A percentile compares a stretch with the other conserved stretches of the same genome.
Conservation (phyloP, 805 yeast species). For the Cyberlindnera subsufficiens region DNA sequence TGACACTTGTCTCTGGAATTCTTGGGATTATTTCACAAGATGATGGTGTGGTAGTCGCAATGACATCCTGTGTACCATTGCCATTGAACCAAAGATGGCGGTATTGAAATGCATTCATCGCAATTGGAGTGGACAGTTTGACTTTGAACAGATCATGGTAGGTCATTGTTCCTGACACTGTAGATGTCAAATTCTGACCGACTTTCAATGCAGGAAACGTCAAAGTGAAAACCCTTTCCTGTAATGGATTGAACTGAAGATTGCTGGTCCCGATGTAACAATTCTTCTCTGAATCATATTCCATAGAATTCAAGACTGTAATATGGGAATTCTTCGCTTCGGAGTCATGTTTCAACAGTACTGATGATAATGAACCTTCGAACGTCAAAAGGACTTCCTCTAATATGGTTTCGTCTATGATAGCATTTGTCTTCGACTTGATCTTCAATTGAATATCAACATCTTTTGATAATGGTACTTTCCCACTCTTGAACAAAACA, state of each 20-base stretch:
- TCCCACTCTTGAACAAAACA: conserved; percentile 15
- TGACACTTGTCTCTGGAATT: conserved; percentile 29
- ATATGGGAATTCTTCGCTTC: background rate
- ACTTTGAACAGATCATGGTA: conserved; percentile 14
- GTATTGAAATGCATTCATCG: conserved; percentile 6
- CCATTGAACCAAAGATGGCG: conserved; percentile 13
- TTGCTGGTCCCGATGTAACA: conserved; percentile 7
- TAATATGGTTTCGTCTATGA: conserved; percentile 3
- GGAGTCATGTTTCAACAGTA: conserved; percentile 12
- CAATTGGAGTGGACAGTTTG: conserved; percentile 17
- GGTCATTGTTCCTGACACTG: conserved; percentile 11
- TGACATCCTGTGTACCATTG: conserved; percentile 4
- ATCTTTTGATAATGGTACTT: conserved; percentile 16
- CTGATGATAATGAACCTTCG: conserved; percentile 13
- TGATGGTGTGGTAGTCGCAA: conserved; percentile 17
- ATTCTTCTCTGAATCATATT: conserved; percentile 5
- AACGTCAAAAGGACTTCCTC: conserved; percentile 9
- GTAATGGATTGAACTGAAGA: conserved; percentile 11
- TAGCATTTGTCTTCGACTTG: conserved; percentile 22
- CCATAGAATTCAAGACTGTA: background rate
- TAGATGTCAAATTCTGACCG: conserved; percentile 11
- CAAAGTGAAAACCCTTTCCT: conserved; percentile 13
- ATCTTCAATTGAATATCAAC: conserved; percentile 27
- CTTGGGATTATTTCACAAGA: conserved; percentile 31
- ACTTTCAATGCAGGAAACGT: conserved; percentile 13